Base-by-base conservation (phyloP, 2,329 filamentous ascomycete genomes). In the Gremmenia infestans region DNA sequence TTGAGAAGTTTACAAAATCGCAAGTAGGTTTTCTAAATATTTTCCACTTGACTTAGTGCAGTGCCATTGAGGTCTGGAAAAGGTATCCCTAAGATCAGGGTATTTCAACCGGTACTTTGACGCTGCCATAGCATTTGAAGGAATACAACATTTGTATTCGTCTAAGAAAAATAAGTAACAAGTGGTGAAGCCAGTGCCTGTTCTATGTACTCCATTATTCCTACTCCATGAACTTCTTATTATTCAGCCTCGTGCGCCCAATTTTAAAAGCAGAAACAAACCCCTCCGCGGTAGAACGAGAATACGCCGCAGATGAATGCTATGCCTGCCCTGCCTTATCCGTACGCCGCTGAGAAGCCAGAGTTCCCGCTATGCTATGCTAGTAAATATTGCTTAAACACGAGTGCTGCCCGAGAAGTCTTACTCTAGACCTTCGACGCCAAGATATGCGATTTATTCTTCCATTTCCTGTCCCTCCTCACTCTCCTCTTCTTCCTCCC, bases 401-500 rank as follows among this genome's bases (percentile, higher is more conserved):
- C 19, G 23, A 23, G 11, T 32, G 14, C 15, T 52, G 35, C 35
- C 36, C 35, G n/a, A 49, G 28, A 25, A 19, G 19, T 52, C 42
- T 19, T 23, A 14, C n/a, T 22, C 19, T 19, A 19, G 39, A n/a
- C 7, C 17, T 19, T 32, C 14, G 25, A 39, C n/a, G 35, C 36
- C 12, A 9, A 45, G 14, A 43, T 28, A 15, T 48, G 40, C 25
- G 28, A 39, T 50, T 49, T 48, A 58, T 19, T 65, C 60, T 48
- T 66, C 58, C 48, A 58, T 52, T 22, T 65, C 63, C 46, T 72
- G 69, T 15, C 75, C 72, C 42, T 78, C 75, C 47, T 82, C 81
- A 15, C 81, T 81, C 9, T 80, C 79, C 6, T 81, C 82, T 22
- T 85, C 80, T 2, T 77, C 76, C 12, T 81, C 80, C 8, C 71